Evolutionary conservation across 2,329 filamentous ascomycete genomes (phyloP).

Genomic region (Catunica adiposa): DNA sequence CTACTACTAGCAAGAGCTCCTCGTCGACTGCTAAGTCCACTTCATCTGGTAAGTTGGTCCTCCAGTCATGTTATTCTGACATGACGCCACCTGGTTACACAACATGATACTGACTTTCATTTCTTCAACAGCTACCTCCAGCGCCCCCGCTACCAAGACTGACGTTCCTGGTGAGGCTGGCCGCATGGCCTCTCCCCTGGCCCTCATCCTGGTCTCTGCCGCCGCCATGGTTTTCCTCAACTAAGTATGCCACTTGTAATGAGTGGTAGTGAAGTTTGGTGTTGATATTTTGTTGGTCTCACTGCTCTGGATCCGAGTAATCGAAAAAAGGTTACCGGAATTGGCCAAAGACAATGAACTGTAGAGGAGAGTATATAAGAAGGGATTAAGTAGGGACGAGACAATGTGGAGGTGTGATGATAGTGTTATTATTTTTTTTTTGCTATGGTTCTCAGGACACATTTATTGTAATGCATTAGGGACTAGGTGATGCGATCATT

Average conservation of each 20-base stretch:
- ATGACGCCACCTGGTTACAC: neutral
- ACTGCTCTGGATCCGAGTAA: neutral
- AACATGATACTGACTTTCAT: neutral
- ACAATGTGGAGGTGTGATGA: neutral
- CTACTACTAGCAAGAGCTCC: constrained; percentile 15
- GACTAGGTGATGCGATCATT: neutral
- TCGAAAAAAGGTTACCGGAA: neutral
- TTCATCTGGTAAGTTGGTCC: constrained; percentile 11
- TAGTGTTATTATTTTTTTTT: neutral
- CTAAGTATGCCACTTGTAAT: constrained; percentile 18
- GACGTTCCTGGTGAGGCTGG: constrained; percentile 18
- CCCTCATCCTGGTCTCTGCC: constrained; percentile 24
- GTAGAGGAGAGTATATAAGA: neutral
- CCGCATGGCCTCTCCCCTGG: constrained; percentile 24
- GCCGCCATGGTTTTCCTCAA: constrained; percentile 28
- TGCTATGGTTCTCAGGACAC: neutral
- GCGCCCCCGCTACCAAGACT: neutral
- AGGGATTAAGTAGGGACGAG: neutral
- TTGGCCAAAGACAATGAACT: neutral
- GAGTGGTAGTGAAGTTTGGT: neutral
- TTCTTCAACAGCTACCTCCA: neutral
- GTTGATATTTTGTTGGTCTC: neutral
- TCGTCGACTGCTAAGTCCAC: constrained; percentile 8
- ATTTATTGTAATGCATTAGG: constrained; percentile 4
- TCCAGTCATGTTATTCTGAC: neutral